Conservation (phyloP, 2,329 filamentous ascomycete species). For the Hirsutella thompsonii region DNA sequence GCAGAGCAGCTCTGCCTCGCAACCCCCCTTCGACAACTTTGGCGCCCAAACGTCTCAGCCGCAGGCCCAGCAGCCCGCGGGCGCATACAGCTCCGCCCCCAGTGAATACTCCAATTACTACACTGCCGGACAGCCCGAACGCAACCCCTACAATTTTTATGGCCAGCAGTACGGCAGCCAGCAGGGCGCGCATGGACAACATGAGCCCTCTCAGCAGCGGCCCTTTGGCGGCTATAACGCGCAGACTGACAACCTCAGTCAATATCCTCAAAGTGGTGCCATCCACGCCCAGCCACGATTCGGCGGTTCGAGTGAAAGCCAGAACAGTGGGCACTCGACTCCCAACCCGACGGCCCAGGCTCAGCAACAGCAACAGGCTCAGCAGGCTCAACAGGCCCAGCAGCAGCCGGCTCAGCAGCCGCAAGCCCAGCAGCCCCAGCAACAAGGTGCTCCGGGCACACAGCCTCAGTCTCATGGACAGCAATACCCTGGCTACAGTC, state of each 20-base stretch:
- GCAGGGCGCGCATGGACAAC: conserved; percentile 49
- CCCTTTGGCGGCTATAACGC: conserved; percentile 63
- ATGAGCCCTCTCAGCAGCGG: conserved; percentile 65
- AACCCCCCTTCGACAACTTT: conserved; percentile 49
- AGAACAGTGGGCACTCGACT: conserved; percentile 82
- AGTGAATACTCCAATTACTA: conserved; percentile 81
- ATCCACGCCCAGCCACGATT: conserved; percentile 45
- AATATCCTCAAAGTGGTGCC: conserved; percentile 59
- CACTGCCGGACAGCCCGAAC: conserved; percentile 58
- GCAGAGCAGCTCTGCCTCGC: conserved; percentile 40
- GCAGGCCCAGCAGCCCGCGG: conserved; percentile 44
- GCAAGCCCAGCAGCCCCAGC: conserved; percentile 28
- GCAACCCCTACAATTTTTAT: conserved; percentile 74
- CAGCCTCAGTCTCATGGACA: conserved; percentile 33
- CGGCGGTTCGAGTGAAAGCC: conserved; percentile 49
- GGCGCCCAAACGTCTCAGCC: conserved; percentile 46
- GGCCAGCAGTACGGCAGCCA: conserved; percentile 45
- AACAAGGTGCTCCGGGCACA: conserved; percentile 26
- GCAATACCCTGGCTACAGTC: conserved; percentile 38
- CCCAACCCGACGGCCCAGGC: conserved; percentile 62
- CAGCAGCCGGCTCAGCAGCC: conserved; percentile 27
- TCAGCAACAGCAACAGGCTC: conserved; percentile 33
- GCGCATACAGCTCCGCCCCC: conserved; percentile 59
- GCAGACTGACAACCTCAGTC: conserved; percentile 51
- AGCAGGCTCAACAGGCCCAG: no score